Evolutionary conservation across 2,329 filamentous ascomycete genomes (phyloP), one percentile per base, ranked within the genome.

Genomic region (Fusarium torreyae): DNA sequence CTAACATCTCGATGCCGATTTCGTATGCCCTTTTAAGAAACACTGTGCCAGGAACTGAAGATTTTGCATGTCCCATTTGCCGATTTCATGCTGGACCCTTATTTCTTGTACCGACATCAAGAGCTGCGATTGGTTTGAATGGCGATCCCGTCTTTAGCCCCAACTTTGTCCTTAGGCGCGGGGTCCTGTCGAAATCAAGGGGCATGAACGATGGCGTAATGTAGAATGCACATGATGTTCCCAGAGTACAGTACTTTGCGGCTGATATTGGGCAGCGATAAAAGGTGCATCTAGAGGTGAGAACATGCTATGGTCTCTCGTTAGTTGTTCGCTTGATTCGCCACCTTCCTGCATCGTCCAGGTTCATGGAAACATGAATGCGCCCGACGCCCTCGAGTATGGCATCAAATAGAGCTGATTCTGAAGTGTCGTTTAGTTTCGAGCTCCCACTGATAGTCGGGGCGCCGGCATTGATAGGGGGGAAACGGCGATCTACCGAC

Each of bases 321-420:
- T 66, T 56, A 43, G 58, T 57, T 28, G 66, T 40, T 24, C 75
- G 69, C 38, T 68, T 73, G 51, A 83, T 81, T 63, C 82, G 77
- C 82, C 81, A 84, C 40, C 82, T 76, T 5, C 81, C 82, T 13
- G 75, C 77, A 15, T 78, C 73, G 46, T 83, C 79, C 68, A 76
- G 71, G 31, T 63, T 62, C 77, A 84, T 82, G 18, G 72, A 70
- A 13, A 83, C 73, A 31, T 76, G 63, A 44, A 79, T 71, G 9
- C 74, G 73, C 7, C 75, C 75, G 7, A 83, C 78, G 4, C 78
- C 81, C 4, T 81, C 76, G 7, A 83, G 48, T 1, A 83, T 72
- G 15, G 77, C 72, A 20, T 77, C 74, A 22, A 81, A 68, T 3
- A 81, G 65, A 24, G 77, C 77, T 7, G 72, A 69, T 7, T 78